phyloP scores from a whole-genome alignment of 768 basidiomycete genomes.

The Podaxis carcinomalis region DNA sequence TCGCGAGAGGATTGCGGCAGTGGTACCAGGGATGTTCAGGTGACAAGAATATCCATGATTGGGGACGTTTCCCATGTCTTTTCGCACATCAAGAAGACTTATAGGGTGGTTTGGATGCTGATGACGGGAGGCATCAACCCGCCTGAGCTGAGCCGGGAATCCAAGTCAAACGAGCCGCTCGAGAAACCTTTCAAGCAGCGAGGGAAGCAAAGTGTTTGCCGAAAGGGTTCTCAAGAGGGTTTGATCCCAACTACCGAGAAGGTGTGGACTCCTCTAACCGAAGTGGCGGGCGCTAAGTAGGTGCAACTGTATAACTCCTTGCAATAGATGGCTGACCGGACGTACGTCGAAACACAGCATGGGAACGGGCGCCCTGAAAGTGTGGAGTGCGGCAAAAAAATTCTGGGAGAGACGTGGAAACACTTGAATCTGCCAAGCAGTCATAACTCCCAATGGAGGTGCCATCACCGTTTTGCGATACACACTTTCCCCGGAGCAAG shows the following conservation, averaged over 20 bases:
- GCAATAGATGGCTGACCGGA: constrained; percentile 10
- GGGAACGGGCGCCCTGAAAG: constrained; percentile 70
- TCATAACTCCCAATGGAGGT: not conserved
- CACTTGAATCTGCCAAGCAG: not conserved
- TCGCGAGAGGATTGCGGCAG: constrained; percentile 10
- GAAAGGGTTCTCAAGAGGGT: constrained; percentile 6
- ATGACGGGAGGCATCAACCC: constrained; percentile 49
- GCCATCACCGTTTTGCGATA: not conserved
- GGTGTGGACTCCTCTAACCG: constrained; percentile 51
- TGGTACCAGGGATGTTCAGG: constrained; percentile 19
- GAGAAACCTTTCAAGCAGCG: constrained; percentile 15
- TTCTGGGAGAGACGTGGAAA: constrained; percentile 36
- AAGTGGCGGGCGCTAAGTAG: constrained; percentile 60
- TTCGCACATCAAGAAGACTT: constrained; percentile 88
- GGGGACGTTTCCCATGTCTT: constrained; percentile 80
- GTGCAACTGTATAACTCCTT: constrained; percentile 22
- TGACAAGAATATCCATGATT: constrained; percentile 44
- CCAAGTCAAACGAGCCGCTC: constrained; percentile 12
- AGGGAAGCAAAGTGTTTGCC: not conserved
- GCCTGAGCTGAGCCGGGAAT: constrained; percentile 28
- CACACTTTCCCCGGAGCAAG: not conserved
- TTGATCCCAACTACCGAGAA: constrained; percentile 19
- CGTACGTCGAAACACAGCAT: constrained; percentile 38
- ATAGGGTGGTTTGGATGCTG: constrained; percentile 68
- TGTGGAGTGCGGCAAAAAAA: constrained; percentile 57